Evolutionary conservation across 176 grass and related monocot species (phyloP).

Genomic region (Hordeum vulgare): DNA sequence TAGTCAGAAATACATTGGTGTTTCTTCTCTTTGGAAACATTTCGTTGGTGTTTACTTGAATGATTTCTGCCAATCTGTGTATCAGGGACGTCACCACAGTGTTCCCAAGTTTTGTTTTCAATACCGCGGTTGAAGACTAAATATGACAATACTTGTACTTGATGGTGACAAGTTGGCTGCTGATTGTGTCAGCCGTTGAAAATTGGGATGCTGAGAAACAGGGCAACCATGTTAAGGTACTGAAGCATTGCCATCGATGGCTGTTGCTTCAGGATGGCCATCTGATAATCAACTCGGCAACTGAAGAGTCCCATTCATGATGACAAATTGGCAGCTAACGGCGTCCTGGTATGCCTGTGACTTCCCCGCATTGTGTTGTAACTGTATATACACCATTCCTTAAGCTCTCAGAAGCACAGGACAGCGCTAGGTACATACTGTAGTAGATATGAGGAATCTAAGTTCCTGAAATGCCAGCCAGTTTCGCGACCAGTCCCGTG

Average conservation of each 20-base stretch:
- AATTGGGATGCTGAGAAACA: not conserved
- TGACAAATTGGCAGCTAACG: not conserved
- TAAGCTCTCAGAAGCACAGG: not conserved
- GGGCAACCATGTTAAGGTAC: not conserved
- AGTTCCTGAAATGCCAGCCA: not conserved
- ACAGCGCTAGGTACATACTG: not conserved
- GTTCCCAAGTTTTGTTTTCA: slow-evolving; percentile 88
- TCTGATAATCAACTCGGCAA: not conserved
- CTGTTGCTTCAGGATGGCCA: not conserved
- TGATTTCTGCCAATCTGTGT: not conserved
- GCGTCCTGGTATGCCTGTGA: not conserved
- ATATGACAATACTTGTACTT: not conserved
- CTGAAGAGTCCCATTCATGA: not conserved
- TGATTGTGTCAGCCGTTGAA: not conserved
- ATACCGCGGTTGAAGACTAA: slow-evolving; percentile 71
- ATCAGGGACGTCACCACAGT: slow-evolving; percentile 77
- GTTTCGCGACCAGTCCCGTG: not conserved
- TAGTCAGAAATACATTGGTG: not conserved
- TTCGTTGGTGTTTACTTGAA: no score
- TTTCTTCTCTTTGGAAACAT: not conserved
- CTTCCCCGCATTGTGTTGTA: not conserved
- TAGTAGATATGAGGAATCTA: not conserved
- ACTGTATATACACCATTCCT: not conserved
- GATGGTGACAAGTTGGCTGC: not conserved
- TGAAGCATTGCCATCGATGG: not conserved